Evolutionary conservation across 495 filamentous ascomycete species (phyloP).

Genomic region (Penicillium verhagenii): DNA sequence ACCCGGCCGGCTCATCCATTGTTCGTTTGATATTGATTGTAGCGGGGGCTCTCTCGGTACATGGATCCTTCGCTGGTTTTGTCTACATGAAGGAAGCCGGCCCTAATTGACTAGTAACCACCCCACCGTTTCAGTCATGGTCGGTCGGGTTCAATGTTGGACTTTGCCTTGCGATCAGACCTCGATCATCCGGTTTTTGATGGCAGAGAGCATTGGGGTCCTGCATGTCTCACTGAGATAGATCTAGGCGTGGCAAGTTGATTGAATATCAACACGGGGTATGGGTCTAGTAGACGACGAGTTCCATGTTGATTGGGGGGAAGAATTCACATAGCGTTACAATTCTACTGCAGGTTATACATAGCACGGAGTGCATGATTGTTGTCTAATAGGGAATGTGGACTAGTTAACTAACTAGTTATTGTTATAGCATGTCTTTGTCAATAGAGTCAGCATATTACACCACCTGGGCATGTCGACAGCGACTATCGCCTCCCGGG

Average conservation of each 20-base stretch:
- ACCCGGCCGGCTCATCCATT: not conserved
- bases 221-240: not conserved
- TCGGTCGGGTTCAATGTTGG: not conserved
- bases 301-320: not conserved
- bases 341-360: not conserved
- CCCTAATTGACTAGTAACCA: not conserved
- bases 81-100: not conserved
- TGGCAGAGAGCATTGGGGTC: not conserved
- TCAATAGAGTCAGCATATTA: not conserved
- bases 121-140: not conserved
- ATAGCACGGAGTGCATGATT: too few species aligned
- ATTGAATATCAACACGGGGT: not conserved
- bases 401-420: too few species aligned
- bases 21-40: not conserved
- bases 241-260: not conserved
- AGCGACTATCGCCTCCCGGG: not conserved
- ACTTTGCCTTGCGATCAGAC: not conserved
- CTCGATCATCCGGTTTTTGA: not conserved
- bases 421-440: too few species aligned
- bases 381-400: too few species aligned
- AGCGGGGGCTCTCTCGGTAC: not conserved
- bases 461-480: too few species aligned
- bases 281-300: not conserved
- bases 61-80: not conserved
- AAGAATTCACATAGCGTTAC: not conserved